Base-by-base conservation (phyloP, 192 early-diverging fungal species). In the Phlyctochytrium bullatum region DNA sequence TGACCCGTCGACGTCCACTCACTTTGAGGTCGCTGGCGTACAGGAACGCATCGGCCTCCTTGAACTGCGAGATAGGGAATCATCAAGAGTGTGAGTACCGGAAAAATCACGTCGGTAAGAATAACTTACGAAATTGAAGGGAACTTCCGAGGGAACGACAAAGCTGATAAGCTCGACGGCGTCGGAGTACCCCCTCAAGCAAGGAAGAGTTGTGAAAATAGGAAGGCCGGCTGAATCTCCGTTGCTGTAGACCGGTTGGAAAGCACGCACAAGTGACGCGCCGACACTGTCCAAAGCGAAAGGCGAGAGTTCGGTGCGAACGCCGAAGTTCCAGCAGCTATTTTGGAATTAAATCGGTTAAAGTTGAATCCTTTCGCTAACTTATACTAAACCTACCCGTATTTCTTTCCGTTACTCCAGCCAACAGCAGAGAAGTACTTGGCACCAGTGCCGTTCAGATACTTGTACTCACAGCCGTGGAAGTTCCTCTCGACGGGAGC, bases 41-140 rank as follows among this genome's bases (percentile, higher is more conserved):
- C 20, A 57, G 27, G 12, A 25, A 25, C 54, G 54, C 54, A 28
- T 24, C 10, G 54, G 10, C 54, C 54, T 14, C 25, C 54, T 57
- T 10, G 54, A 57, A 47, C 27, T 10, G 6, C 25, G 14, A 25
- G 12, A 25, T 28, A 6, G 6, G 20, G 25, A 20, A 28, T 57
- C 27, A 57, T 57, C 10, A 10, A 57, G 10, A 25, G 4, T 14
- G 16, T 28, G 54, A 10, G 27, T 10, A 20, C 10, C 27, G 10
- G 27, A 6, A 28, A 57, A 25, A 57, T 20, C 12, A 57, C 16
- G n/a, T n/a, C n/a, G n/a, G n/a, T n/a, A n/a, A 28, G 54, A 10
- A 57, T 6, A 6, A 57, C 54, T 57, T 57, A 57, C 54, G 27
- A 57, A 57, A 25, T 57, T 57, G 54, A 57, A 57, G 12, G 54